Evolutionary conservation across 2,329 filamentous ascomycete genomes (phyloP).

Genomic region (Penicillium sclerotigenum): DNA sequence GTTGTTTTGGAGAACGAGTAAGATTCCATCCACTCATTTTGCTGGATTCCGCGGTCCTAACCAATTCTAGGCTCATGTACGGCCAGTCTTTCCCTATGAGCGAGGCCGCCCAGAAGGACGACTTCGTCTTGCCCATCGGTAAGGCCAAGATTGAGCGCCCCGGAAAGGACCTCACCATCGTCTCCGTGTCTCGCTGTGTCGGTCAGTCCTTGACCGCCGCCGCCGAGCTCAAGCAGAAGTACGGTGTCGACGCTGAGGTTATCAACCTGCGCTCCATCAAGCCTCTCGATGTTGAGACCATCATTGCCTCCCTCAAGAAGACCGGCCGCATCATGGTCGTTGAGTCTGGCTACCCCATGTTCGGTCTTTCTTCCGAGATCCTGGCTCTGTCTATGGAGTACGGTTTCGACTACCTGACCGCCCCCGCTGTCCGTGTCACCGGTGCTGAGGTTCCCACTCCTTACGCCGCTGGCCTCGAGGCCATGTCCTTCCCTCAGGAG

Average conservation of each 20-base stretch:
- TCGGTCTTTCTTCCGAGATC: constrained; percentile 88
- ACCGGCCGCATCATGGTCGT: constrained; percentile 86
- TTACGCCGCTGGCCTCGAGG: constrained; percentile 88
- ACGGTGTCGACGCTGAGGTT: constrained; percentile 92
- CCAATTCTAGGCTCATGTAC: constrained; percentile 64
- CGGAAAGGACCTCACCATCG: constrained; percentile 94
- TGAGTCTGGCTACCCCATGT: constrained; percentile 94
- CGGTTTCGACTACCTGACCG: constrained; percentile 94
- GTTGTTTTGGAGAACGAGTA: constrained; percentile 83
- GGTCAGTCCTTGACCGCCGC: constrained; percentile 86
- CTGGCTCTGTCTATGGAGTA: constrained; percentile 96
- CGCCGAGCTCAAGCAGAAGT: constrained; percentile 90
- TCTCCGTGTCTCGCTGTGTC: constrained; percentile 90
- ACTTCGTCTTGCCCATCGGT: constrained; percentile 95
- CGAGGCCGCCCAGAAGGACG: constrained; percentile 88
- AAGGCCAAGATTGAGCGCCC: constrained; percentile 98
- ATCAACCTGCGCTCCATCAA: constrained; percentile 98
- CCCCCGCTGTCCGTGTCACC: constrained; percentile 88
- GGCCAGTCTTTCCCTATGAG: constrained; percentile 96
- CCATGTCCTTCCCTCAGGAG: constrained; percentile 93
- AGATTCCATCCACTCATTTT: constrained; percentile 20
- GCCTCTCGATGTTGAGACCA: constrained; percentile 90
- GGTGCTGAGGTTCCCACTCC: constrained; percentile 94
- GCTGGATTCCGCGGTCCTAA: not conserved
- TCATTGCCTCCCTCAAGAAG: constrained; percentile 98